Evolutionary conservation across 2,329 filamentous ascomycete genomes (phyloP).

Genomic region (Cercospora berteroae): DNA sequence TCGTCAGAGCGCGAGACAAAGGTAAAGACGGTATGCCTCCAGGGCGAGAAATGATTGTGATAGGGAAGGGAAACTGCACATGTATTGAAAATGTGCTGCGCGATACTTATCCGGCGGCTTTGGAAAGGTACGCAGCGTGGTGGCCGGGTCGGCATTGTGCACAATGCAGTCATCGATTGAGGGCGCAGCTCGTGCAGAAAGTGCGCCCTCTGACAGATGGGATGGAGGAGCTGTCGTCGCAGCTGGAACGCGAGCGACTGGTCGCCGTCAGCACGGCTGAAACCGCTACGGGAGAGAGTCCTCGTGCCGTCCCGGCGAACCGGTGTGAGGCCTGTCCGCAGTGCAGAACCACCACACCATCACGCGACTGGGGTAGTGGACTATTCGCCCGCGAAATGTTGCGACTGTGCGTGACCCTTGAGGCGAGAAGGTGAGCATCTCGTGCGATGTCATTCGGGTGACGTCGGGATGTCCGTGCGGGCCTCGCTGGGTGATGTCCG

Average conservation of each 20-base stretch:
- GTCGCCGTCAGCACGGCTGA: conserved; percentile 2
- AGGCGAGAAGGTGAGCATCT: neutral
- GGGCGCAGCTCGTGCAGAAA: neutral
- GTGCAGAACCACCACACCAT: neutral
- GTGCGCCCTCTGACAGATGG: neutral
- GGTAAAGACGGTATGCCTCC: conserved; percentile 4
- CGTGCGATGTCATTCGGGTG: neutral
- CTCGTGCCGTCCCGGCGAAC: conserved; percentile 5
- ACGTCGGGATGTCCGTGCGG: neutral
- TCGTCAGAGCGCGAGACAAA: neutral
- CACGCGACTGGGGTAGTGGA: neutral
- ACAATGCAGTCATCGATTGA: neutral
- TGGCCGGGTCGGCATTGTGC: neutral
- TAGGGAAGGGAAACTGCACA: neutral
- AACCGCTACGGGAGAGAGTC: neutral
- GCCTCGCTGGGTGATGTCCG: neutral
- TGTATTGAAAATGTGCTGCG: neutral
- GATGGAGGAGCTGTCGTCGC: neutral
- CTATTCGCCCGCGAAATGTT: neutral
- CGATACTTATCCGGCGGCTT: neutral
- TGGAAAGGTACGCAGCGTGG: neutral
- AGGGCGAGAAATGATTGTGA: neutral
- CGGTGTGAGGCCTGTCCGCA: conserved; percentile 5
- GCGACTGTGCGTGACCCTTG: neutral
- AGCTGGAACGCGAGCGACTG: conserved; percentile 3